A percentile compares a stretch with the other conserved stretches of the same genome.
Evolutionary conservation across 1,284 basidiomycete species (phyloP).

Genomic region (Cutaneotrichosporon curvatum): DNA sequence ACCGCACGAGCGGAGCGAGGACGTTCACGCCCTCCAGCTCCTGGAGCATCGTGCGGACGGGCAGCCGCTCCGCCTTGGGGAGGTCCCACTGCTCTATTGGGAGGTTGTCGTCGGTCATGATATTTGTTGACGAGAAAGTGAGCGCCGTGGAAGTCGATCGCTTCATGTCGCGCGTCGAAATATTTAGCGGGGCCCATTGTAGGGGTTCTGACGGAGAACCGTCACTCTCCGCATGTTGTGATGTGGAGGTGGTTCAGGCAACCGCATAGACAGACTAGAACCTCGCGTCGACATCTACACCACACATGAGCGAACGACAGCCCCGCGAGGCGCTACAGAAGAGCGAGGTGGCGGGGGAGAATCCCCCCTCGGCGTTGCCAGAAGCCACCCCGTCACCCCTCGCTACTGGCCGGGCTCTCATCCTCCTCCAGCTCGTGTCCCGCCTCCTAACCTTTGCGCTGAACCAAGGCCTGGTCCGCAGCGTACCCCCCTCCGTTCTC

Average conservation of each 20-base stretch:
- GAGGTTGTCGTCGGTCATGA: conserved; percentile 9
- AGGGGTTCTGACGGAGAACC: no score
- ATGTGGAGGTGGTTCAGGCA: not conserved
- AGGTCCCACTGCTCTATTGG: conserved; percentile 19
- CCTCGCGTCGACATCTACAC: no score
- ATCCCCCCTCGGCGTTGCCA: no score
- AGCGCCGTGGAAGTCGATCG: no score
- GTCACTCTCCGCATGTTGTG: no score
- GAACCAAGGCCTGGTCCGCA: conserved; percentile 74
- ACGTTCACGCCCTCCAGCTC: conserved; percentile 49
- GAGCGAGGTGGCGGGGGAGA: no score
- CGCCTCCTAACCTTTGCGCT: conserved; percentile 77
- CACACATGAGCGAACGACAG: no score
- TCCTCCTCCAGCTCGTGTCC: conserved; percentile 77
- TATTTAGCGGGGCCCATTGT: conserved; percentile 3
- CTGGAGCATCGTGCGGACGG: conserved; percentile 47
- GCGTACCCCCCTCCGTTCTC: conserved; percentile 77
- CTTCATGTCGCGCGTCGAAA: not conserved
- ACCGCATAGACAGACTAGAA: no score
- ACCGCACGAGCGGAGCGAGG: conserved; percentile 54
- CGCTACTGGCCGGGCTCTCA: conserved; percentile 58
- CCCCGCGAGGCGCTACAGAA: no score
- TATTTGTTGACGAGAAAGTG: not conserved
- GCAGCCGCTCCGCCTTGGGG: conserved; percentile 36
- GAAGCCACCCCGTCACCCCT: not conserved